phyloP scores from a whole-genome alignment of 306 rosid genomes.

The Astragalus glycyphyllos region DNA sequence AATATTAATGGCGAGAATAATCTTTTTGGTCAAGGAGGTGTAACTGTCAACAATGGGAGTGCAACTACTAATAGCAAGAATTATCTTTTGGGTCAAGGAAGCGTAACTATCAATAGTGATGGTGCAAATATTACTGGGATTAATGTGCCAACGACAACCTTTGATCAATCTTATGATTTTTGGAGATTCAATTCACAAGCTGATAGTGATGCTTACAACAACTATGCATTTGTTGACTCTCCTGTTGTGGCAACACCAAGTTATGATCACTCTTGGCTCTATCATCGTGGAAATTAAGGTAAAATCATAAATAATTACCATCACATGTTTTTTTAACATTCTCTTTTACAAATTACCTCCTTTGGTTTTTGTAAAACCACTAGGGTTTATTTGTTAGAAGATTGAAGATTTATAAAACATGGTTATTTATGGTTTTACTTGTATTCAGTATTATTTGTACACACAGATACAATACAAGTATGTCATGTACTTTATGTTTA shows the following conservation, averaged over 20 bases:
- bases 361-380: background rate
- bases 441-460: no score
- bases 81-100: background rate
- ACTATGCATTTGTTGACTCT: constrained; percentile 16
- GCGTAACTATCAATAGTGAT: no score
- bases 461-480: no score
- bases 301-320: background rate
- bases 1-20: no score
- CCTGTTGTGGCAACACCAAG: background rate
- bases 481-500: no score
- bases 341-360: background rate
- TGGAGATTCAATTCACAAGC: background rate
- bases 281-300: background rate
- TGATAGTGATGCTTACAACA: constrained; percentile 8
- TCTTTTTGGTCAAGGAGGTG: no score
- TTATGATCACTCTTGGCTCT: background rate
- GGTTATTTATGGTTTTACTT: constrained; percentile 2
- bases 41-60: no score
- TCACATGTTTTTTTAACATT: background rate
- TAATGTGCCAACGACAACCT: background rate
- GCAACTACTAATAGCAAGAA: no score
- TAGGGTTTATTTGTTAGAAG: background rate
- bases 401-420: background rate
- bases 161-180: background rate
- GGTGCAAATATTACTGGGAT: background rate